These are phyloP conservation scores for Boeremia lycopersici DNA, from an alignment of 2,329 filamentous ascomycete genomes.

Conservation along the genomic window DNA sequence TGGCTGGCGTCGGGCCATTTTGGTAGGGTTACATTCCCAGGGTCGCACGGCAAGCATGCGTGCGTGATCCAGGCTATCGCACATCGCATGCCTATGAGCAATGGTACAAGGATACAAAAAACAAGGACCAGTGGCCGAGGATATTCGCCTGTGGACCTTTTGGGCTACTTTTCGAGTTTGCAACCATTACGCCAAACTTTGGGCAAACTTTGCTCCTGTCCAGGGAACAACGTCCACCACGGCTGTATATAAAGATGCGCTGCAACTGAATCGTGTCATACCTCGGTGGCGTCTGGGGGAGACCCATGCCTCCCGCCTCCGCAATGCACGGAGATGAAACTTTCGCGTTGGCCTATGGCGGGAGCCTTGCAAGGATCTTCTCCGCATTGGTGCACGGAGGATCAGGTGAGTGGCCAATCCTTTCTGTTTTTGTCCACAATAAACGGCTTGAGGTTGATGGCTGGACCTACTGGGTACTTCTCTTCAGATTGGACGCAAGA, in stretches of 20 bases:
- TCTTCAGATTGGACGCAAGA: neutral
- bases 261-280: neutral
- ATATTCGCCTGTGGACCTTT: slow-evolving; percentile 3
- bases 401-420: neutral
- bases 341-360: neutral
- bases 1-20: neutral
- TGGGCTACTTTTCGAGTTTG: neutral
- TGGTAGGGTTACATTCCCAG: neutral
- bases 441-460: neutral
- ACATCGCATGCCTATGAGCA: neutral
- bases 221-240: neutral
- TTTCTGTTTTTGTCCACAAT: neutral
- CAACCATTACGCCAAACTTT: neutral
- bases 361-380: neutral
- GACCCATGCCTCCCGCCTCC: neutral
- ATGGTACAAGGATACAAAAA: slow-evolving; percentile 1
- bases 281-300: neutral
- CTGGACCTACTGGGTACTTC: neutral
- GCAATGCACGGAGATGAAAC: slow-evolving; percentile 2
- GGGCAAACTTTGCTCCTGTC: neutral
- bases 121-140: neutral
- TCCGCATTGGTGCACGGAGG: neutral
- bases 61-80: neutral
- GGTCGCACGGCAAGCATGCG: slow-evolving; percentile 2
- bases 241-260: neutral